A percentile compares a stretch with the other conserved stretches of the same genome.
Evolutionary conservation across 179 eudicot species (phyloP).

Genomic region (Nepenthes alata): DNA sequence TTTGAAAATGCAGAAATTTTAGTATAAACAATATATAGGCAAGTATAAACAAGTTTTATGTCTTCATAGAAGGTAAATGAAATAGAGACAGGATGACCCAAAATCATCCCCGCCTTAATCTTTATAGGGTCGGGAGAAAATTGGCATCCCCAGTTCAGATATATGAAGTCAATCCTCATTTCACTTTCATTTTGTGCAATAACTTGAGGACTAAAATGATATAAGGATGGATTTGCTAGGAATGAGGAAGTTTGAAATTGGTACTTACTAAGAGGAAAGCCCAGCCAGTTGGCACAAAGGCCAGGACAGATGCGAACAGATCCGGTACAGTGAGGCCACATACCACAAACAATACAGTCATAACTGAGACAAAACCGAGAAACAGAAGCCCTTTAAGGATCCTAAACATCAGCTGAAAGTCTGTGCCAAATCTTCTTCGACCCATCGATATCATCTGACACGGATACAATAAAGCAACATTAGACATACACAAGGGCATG

Average conservation of each 20-base stretch:
- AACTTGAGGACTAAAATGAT: too few species aligned
- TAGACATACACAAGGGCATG: background rate
- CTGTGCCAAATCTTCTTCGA: constrained; percentile 83
- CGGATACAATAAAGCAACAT: constrained; percentile 4
- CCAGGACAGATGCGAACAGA: constrained; percentile 67
- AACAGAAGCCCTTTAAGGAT: constrained; percentile 82
- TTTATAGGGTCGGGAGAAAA: too few species aligned
- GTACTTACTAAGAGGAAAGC: constrained; percentile 71
- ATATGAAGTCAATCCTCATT: too few species aligned
- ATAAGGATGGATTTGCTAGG: too few species aligned
- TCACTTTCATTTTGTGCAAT: too few species aligned
- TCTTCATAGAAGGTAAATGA: too few species aligned
- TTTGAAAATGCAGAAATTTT: too few species aligned
- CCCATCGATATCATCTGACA: constrained; percentile 88
- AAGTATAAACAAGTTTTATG: too few species aligned
- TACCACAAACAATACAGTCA: constrained; percentile 72
- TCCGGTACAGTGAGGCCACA: constrained; percentile 53
- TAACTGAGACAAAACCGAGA: constrained; percentile 77
- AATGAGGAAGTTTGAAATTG: background rate
- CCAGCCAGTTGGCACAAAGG: constrained; percentile 96
- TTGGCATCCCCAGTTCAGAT: too few species aligned
- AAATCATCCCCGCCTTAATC: too few species aligned
- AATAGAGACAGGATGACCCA: too few species aligned
- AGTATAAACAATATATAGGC: too few species aligned
- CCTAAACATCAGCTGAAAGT: constrained; percentile 96